phyloP scores from a whole-genome alignment of 805 yeast species.

The Hanseniaspora guilliermondii region DNA sequence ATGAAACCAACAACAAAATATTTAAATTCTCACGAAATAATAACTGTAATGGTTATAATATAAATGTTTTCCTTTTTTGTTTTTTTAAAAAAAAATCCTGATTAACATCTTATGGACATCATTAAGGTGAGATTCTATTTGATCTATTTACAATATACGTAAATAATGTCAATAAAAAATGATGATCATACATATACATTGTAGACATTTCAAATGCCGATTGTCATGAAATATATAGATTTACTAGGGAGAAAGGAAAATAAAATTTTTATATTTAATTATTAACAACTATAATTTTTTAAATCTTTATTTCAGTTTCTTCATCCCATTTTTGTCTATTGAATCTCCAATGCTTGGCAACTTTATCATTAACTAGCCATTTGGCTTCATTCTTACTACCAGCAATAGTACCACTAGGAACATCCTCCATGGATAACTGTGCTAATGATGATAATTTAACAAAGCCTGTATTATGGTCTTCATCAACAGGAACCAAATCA shows the following conservation, averaged over 20 bases:
- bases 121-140: no score
- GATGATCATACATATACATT: no score
- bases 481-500: constrained; percentile 34
- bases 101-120: no score
- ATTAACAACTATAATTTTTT: neutral
- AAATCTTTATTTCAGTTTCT: constrained; percentile 42
- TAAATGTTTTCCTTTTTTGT: no score
- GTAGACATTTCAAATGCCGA: neutral
- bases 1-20: no score
- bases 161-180: no score
- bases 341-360: constrained; percentile 60
- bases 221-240: neutral
- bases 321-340: constrained; percentile 40
- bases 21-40: no score
- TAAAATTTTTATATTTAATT: no score
- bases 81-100: no score
- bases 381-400: constrained; percentile 42
- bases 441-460: constrained; percentile 36
- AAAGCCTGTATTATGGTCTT: constrained; percentile 25
- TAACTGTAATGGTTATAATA: no score
- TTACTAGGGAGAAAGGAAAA: neutral
- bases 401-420: constrained; percentile 51
- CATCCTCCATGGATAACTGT: constrained; percentile 48
- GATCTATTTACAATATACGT: no score
- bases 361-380: constrained; percentile 26